Conservation (phyloP, 2,329 filamentous ascomycete species). For the Ophiostoma ips region DNA sequence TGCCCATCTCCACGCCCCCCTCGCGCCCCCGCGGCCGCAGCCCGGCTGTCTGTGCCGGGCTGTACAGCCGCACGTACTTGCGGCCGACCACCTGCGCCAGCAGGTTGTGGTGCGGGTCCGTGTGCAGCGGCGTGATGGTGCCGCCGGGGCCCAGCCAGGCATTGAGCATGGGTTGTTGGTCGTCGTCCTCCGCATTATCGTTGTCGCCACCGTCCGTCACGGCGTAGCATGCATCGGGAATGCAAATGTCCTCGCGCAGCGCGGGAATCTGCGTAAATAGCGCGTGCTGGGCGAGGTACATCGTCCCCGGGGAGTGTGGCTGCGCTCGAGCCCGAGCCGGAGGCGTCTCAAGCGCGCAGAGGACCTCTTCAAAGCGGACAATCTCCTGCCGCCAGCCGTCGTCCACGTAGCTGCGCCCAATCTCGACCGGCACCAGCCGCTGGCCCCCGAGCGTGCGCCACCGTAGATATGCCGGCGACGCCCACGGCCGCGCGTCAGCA, state of each 20-base stretch:
- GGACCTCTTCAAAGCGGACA: constrained; percentile 58
- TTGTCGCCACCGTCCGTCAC: constrained; percentile 28
- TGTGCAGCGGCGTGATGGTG: constrained; percentile 87
- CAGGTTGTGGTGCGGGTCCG: constrained; percentile 87
- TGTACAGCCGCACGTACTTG: constrained; percentile 86
- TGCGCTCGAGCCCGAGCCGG: not conserved
- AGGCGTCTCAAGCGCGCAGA: constrained; percentile 27
- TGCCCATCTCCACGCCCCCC: constrained; percentile 76
- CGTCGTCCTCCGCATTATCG: constrained; percentile 5
- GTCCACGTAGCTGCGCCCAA: constrained; percentile 80
- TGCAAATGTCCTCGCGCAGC: constrained; percentile 58
- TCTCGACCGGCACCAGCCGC: constrained; percentile 71
- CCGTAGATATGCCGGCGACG: constrained; percentile 57
- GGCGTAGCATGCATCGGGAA: constrained; percentile 78
- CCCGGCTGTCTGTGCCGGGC: constrained; percentile 42
- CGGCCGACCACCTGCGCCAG: constrained; percentile 76
- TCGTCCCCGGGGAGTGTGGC: constrained; percentile 32
- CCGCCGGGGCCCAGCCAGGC: constrained; percentile 83
- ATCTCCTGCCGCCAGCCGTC: constrained; percentile 72
- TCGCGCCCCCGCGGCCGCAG: constrained; percentile 51
- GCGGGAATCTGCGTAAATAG: constrained; percentile 70
- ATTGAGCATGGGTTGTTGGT: constrained; percentile 7
- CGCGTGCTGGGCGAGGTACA: constrained; percentile 86
- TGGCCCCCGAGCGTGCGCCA: constrained; percentile 60
- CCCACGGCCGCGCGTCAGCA: constrained; percentile 47